Conservation (phyloP, 2,329 filamentous ascomycete genomes). For the Penicillium sp. region DNA sequence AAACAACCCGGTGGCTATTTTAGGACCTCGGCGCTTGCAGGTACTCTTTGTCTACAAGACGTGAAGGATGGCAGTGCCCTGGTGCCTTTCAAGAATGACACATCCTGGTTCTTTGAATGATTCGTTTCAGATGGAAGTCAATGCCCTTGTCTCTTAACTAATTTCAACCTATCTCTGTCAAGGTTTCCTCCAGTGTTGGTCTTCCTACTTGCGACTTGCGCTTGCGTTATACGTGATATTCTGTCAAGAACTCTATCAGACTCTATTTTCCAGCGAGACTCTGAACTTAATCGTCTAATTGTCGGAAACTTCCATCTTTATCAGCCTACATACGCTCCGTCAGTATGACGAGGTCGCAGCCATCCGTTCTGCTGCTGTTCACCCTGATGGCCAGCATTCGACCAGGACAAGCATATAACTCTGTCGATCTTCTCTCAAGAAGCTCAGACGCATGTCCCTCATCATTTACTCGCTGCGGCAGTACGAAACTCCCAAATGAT, state of each 20-base stretch:
- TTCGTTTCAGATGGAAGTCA: slow-evolving; percentile 11
- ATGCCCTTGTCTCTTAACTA: slow-evolving; percentile 11
- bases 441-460: slow-evolving; percentile 29
- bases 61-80: slow-evolving; percentile 7
- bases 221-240: slow-evolving; percentile 1
- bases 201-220: neutral
- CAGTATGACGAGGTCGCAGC: slow-evolving; percentile 18
- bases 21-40: slow-evolving; percentile 31
- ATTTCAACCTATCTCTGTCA: neutral
- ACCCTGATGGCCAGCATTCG: slow-evolving; percentile 21
- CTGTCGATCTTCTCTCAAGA: slow-evolving; percentile 18
- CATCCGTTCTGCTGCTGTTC: slow-evolving; percentile 22
- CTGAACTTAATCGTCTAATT: neutral
- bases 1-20: slow-evolving; percentile 25
- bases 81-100: slow-evolving; percentile 6
- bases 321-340: neutral
- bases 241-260: neutral
- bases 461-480: slow-evolving; percentile 36
- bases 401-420: slow-evolving; percentile 18
- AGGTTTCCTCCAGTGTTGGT: neutral
- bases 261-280: neutral
- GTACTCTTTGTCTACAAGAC: slow-evolving; percentile 21
- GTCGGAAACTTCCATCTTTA: neutral
- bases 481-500: slow-evolving; percentile 35
- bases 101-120: slow-evolving; percentile 8